Percentiles rank a stretch among this genome's conserved stretches.
Evolutionary conservation across 176 grass and related monocot species (phyloP).

Genomic region (maize (Zea mays)): Zm-B73-REFERENCE-NAM-5.0 NC_050097.1:86124501-86125000

Average conservation of each 20-base stretch:
- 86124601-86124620: conserved; percentile 1
- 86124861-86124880: background rate
- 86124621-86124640: background rate
- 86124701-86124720: background rate
- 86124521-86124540: conserved; percentile 22
- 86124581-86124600: conserved; percentile 3
- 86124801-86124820: background rate
- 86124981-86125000: background rate
- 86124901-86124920: background rate
- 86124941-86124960: background rate
- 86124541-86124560: conserved; percentile 22
- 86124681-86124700: background rate
- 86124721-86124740: background rate
- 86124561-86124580: background rate
- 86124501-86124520: conserved; percentile 15
- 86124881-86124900: background rate
- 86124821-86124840: conserved; percentile 10
- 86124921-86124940: conserved; percentile 7
- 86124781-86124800: background rate
- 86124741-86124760: background rate
- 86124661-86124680: background rate
- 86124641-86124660: background rate
- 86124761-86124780: background rate
- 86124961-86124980: background rate
- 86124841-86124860: background rate